Evolutionary conservation across 805 yeast genomes (phyloP), one percentile per base, ranked within the genome.

Genomic region (Blastobotrys terrestris): DNA sequence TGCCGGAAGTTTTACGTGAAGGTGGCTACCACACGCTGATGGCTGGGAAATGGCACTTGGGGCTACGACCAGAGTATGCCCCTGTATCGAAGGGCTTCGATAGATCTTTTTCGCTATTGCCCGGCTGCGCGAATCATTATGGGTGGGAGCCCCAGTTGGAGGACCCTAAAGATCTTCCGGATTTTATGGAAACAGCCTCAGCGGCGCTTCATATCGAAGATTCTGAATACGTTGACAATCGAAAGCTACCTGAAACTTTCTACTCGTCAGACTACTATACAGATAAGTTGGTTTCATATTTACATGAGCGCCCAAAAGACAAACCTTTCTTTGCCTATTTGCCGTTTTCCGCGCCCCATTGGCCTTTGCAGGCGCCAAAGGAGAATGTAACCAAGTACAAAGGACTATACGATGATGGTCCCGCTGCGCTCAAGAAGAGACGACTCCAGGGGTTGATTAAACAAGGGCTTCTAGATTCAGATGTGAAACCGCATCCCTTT

Each of bases 41-140:
- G 22, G 71, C 81, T 11, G 86, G 85, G 13, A 81, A 81, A 59
- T 80, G 85, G 84, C 85, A 81, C 62, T 62, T 81, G 44, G 85
- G 85, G 3, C 62, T 76, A 13, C 59, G 67, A 0, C 66, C 69
- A 7, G 76, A 76, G n/a, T 69, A 73, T 48, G 74, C 79, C 75
- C 83, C 83, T 2, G 60, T 64, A 3, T 64, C 69, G 15, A 62
- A 80, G 53, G 83, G 83, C 0, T 79, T 78, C 62, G 77, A 77
- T 52, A 71, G 72, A 50, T 67, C 78, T 0, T 79, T 76, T 58
- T 69, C 79, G 3, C 63, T 79, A 48, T 63, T 79, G 19, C 80
- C 83, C 3, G 84, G 83, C 15, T 80, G 80, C 5, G 82, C 80
- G n/a, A 78, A 77, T 61, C 81, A 79, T 58, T 79, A 61, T 64